Base-by-base conservation (phyloP, 208 protist genomes). In the Leishmania gerbilli region DNA sequence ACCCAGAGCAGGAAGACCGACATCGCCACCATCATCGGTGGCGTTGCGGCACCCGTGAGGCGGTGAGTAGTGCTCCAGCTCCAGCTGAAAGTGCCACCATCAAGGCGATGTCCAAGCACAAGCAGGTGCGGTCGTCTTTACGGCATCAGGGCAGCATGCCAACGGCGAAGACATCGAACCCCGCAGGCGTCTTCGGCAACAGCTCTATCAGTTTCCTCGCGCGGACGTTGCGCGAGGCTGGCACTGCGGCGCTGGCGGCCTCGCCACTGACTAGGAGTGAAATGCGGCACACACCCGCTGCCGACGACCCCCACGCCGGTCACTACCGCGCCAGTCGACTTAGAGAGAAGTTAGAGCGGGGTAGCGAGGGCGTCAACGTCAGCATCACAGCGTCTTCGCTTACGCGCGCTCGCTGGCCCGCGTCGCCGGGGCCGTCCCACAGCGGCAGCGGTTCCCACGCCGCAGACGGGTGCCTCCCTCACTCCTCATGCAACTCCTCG, bases 201-300 rank as follows among this genome's bases (percentile, higher is more conserved):
- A 77, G 81, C 56, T 55, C 81, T 21, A 80, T 84, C 56, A 53
- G 58, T 3, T 19, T 80, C 27, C 76, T 84, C 17, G 76, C 81
- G 5, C 76, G 81, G 49, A 78, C 81, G 15, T 72, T 84, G 42
- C 69, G 76, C 56, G 81, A 56, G 34, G 68, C 40, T 3, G 45
- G 74, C 34, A 71, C 53, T 31, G 72, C 74, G 11, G 74, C 56
- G 37, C 55, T 67, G 37, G 53, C 34, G 56, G 55, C 53, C 31
- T 67, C 74, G 74, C 55, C 74, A 42, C 56, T 51, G 56, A 51
- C 37, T 42, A 45, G 56, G 17, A 27, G 31, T 47, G 74, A 60
- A 37, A 40, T n/a, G 1, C 13, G 6, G 31, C 49, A 58, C 51
- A 47, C n/a, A 21, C 40, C 40, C 6, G 31, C 49, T 24, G 47